Evolutionary conservation across 768 basidiomycete genomes (phyloP).

Genomic region (Aureoboletus auriporus): DNA sequence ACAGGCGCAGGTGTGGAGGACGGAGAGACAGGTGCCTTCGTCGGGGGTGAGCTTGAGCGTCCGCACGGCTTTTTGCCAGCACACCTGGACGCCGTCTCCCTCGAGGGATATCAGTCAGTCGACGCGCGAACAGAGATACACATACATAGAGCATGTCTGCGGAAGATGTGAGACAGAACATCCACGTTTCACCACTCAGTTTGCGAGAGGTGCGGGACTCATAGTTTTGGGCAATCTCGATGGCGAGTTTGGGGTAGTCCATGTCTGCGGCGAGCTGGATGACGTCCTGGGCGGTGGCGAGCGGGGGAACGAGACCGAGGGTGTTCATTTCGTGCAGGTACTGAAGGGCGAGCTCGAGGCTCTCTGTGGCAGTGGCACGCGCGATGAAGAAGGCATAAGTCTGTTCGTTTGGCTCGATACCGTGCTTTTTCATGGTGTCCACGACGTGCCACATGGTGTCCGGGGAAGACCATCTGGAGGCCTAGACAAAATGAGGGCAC

Average conservation of each 20-base stretch:
- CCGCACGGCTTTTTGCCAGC: constrained; percentile 60
- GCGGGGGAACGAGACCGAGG: constrained; percentile 46
- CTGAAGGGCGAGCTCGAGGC: constrained; percentile 65
- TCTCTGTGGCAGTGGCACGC: constrained; percentile 41
- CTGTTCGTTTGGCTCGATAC: constrained; percentile 45
- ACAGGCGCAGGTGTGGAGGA: constrained; percentile 72
- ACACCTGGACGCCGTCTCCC: constrained; percentile 61
- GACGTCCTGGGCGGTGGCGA: constrained; percentile 47
- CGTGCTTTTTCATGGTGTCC: constrained; percentile 49
- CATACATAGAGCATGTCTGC: constrained; percentile 68
- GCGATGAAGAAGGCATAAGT: constrained; percentile 54
- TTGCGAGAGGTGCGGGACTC: constrained; percentile 53
- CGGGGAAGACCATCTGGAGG: constrained; percentile 37
- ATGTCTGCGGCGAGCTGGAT: constrained; percentile 50
- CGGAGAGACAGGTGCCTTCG: constrained; percentile 67
- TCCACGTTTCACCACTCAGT: constrained; percentile 56
- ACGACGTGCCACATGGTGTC: constrained; percentile 46
- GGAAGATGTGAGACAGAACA: constrained; percentile 60
- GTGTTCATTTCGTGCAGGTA: constrained; percentile 56
- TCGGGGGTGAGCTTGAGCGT: constrained; percentile 55
- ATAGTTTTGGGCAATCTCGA: constrained; percentile 63
- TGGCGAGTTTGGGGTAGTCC: constrained; percentile 60
- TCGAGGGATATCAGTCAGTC: constrained; percentile 25
- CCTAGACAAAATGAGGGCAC: constrained; percentile 34
- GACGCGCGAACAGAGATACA: constrained; percentile 8